Evolutionary conservation across 2,329 filamentous ascomycete species (phyloP).

Genomic region (Clonostachys rhizophaga): DNA sequence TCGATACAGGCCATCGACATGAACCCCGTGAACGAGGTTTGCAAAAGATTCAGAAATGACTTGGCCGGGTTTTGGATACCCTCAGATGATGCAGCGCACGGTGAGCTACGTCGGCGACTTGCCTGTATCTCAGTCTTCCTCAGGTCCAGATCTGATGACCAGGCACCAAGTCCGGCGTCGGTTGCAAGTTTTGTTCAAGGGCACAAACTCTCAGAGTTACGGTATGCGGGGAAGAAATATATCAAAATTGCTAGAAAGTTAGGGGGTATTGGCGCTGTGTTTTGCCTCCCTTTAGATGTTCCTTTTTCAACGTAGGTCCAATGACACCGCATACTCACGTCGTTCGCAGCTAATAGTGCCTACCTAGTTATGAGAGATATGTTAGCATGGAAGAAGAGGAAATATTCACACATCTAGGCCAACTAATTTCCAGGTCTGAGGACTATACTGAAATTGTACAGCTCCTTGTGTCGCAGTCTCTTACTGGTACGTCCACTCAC

Average conservation of each 20-base stretch:
- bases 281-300: constrained; percentile 22
- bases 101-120: constrained; percentile 18
- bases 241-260: constrained; percentile 22
- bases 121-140: constrained; percentile 19
- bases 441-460: background rate
- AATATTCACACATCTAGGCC: background rate
- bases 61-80: no score
- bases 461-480: no score
- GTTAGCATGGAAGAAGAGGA: constrained; percentile 3
- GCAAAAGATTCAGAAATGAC: no score
- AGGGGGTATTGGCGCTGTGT: constrained; percentile 17
- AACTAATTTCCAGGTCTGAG: background rate
- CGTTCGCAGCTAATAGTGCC: background rate
- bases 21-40: no score
- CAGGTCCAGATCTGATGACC: constrained; percentile 14
- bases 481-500: no score
- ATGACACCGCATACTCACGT: background rate
- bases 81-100: constrained; percentile 2
- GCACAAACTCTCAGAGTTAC: constrained; percentile 15
- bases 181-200: constrained; percentile 12
- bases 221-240: constrained; percentile 24
- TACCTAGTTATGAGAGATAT: constrained; percentile 23
- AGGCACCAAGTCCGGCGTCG: constrained; percentile 8
- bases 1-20: no score
- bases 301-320: constrained; percentile 22